Evolutionary conservation across 163 green algal species (phyloP).

Genomic region (Scenedesmus sp.): DNA sequence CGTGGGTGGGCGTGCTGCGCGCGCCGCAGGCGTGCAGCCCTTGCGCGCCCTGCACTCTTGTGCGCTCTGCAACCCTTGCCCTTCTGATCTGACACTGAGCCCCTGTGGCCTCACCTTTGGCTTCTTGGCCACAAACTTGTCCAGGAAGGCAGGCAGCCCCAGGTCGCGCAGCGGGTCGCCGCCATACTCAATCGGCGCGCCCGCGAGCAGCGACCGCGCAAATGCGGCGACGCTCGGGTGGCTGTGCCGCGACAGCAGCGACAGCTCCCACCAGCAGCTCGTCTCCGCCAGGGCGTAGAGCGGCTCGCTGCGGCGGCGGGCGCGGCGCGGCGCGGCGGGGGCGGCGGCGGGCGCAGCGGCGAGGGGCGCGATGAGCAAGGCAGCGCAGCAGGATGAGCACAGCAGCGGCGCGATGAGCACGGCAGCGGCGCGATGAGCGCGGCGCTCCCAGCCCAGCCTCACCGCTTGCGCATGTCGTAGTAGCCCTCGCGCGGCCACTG

Average conservation of each 20-base stretch:
- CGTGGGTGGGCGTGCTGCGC: background rate
- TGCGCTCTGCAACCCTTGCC: too few relatives aligned
- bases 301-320: slow-evolving; percentile 69
- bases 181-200: slow-evolving; percentile 76
- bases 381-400: too few relatives aligned
- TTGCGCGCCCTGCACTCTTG: too few relatives aligned
- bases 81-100: background rate
- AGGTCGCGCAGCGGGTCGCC: slow-evolving; percentile 94
- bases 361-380: too few relatives aligned
- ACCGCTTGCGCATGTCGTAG: slow-evolving; percentile 89
- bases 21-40: too few relatives aligned
- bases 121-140: slow-evolving; percentile 95
- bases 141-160: slow-evolving; percentile 85
- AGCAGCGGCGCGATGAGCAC: too few relatives aligned
- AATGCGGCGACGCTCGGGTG: slow-evolving; percentile 93
- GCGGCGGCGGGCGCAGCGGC: background rate
- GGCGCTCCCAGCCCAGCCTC: background rate
- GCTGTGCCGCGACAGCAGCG: slow-evolving; percentile 75
- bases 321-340: background rate
- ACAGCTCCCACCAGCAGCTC: slow-evolving; percentile 93
- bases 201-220: slow-evolving; percentile 81
- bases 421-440: too few relatives aligned
- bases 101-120: slow-evolving; percentile 69
- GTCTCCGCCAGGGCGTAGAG: slow-evolving; percentile 77
- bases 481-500: slow-evolving; percentile 60